A percentile compares a stretch with the other conserved stretches of the same genome.
Evolutionary conservation across 805 yeast species (phyloP).

Genomic region (Candida silvicultrix): DNA sequence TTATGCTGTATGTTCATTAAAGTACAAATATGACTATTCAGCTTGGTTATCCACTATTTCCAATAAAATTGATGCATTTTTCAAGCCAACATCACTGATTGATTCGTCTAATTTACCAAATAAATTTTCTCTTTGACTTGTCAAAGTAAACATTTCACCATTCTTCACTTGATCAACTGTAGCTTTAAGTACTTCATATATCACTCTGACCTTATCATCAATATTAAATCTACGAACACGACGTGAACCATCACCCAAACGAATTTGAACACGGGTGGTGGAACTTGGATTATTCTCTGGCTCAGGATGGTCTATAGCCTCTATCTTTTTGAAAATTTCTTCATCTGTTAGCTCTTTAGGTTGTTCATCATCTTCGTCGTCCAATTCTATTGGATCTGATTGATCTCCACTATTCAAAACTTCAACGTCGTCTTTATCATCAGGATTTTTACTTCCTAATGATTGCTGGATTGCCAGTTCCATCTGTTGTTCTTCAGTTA

Average conservation of each 20-base stretch:
- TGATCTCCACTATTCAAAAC: slow-evolving; percentile 9
- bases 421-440: slow-evolving; percentile 19
- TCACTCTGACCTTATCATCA: slow-evolving; percentile 47
- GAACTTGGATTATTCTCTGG: slow-evolving; percentile 36
- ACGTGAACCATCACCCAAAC: slow-evolving; percentile 83
- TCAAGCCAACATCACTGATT: slow-evolving; percentile 69
- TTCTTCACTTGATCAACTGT: slow-evolving; percentile 39
- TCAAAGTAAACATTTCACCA: slow-evolving; percentile 43
- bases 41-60: slow-evolving; percentile 32
- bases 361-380: slow-evolving; percentile 11
- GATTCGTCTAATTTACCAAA: slow-evolving; percentile 45
- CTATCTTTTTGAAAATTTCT: slow-evolving; percentile 44
- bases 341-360: slow-evolving; percentile 25
- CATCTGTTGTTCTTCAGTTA: slow-evolving; percentile 82
- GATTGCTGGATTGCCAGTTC: slow-evolving; percentile 70
- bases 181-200: slow-evolving; percentile 65
- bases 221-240: slow-evolving; percentile 62
- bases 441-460: slow-evolving; percentile 29
- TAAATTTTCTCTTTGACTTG: slow-evolving; percentile 55
- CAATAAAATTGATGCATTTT: slow-evolving; percentile 73
- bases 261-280: slow-evolving; percentile 68
- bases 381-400: slow-evolving; percentile 19
- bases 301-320: slow-evolving; percentile 50
- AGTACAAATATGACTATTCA: background rate
- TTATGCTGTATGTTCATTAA: background rate